Evolutionary conservation across 768 basidiomycete species (phyloP).

Genomic region (Lepiota venenata): DNA sequence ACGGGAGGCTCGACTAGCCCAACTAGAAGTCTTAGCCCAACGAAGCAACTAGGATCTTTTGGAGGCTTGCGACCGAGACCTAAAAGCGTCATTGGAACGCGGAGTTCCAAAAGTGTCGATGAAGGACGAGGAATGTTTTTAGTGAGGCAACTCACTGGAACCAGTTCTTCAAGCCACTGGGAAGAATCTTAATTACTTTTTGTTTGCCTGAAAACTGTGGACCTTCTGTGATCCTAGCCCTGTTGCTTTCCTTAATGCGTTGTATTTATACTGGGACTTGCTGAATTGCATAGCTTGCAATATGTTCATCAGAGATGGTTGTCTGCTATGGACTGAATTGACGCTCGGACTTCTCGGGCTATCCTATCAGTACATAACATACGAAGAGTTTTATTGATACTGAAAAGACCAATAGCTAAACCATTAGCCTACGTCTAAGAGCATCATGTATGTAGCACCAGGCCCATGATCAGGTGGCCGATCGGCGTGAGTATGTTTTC

Average conservation of each 20-base stretch:
- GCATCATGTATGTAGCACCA: too few relatives aligned
- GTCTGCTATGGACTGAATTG: too few relatives aligned
- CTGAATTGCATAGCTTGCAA: too few relatives aligned
- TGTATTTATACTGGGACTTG: background rate
- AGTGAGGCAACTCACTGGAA: conserved; percentile 76
- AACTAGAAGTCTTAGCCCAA: conserved; percentile 72
- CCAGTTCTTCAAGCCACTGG: conserved; percentile 17
- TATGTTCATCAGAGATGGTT: too few relatives aligned
- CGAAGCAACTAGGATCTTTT: conserved; percentile 56
- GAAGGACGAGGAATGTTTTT: conserved; percentile 75
- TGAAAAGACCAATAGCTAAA: too few relatives aligned
- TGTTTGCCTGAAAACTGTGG: background rate
- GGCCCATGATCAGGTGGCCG: too few relatives aligned
- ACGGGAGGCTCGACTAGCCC: conserved; percentile 69
- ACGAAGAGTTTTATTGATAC: too few relatives aligned
- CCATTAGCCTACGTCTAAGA: too few relatives aligned
- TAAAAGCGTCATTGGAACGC: conserved; percentile 74
- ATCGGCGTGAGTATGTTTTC: background rate
- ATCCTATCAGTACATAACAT: too few relatives aligned
- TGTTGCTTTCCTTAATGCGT: too few relatives aligned
- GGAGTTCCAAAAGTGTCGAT: conserved; percentile 57
- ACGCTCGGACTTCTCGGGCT: too few relatives aligned
- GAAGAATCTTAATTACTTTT: background rate
- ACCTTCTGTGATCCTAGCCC: background rate
- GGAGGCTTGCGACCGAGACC: conserved; percentile 56